Percentiles rank a stretch among this genome's conserved stretches.
phyloP scores from a whole-genome alignment of 108 stramenopile genomes.

The Nitzschia palea region DNA sequence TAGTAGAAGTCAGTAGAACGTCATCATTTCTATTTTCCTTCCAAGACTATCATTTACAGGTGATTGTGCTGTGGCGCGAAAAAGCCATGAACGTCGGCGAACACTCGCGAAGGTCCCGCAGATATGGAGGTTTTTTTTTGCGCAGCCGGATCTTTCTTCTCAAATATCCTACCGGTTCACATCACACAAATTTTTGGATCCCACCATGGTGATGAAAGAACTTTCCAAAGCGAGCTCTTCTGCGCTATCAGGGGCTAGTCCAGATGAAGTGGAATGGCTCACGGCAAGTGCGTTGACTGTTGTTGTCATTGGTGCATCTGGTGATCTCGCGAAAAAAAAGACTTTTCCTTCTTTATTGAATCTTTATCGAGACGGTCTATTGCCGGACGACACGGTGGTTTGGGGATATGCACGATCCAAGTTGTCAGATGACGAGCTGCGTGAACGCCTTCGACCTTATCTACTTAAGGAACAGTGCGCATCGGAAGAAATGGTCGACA shows the following conservation, averaged over 20 bases:
- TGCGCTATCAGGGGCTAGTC: constrained; percentile 1
- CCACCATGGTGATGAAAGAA: neutral
- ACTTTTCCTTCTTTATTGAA: constrained; percentile 92
- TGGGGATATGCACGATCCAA: constrained; percentile 92
- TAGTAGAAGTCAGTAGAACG: too few relatives aligned
- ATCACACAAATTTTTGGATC: too few relatives aligned
- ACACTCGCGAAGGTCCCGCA: too few relatives aligned
- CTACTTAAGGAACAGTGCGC: constrained; percentile 36
- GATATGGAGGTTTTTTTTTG: too few relatives aligned
- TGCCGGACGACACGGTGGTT: constrained; percentile 75
- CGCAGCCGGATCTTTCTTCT: too few relatives aligned
- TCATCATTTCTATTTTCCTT: too few relatives aligned
- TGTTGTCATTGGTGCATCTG: constrained; percentile 79
- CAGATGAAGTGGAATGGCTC: constrained; percentile 11
- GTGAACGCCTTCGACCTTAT: constrained; percentile 73
- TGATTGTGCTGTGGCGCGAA: too few relatives aligned
- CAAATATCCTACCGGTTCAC: too few relatives aligned
- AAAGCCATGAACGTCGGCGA: too few relatives aligned
- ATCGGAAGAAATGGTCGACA: constrained; percentile 48
- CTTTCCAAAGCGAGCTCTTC: neutral
- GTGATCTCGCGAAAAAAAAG: constrained; percentile 98
- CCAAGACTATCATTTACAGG: too few relatives aligned
- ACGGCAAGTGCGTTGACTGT: constrained; percentile 29
- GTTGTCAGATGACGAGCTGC: constrained; percentile 80
- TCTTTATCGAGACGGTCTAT: constrained; percentile 72